These are phyloP conservation scores for Thalassiosira mediterranea DNA, from an alignment of 352 stramenopile genomes.

Conservation along the genomic window DNA sequence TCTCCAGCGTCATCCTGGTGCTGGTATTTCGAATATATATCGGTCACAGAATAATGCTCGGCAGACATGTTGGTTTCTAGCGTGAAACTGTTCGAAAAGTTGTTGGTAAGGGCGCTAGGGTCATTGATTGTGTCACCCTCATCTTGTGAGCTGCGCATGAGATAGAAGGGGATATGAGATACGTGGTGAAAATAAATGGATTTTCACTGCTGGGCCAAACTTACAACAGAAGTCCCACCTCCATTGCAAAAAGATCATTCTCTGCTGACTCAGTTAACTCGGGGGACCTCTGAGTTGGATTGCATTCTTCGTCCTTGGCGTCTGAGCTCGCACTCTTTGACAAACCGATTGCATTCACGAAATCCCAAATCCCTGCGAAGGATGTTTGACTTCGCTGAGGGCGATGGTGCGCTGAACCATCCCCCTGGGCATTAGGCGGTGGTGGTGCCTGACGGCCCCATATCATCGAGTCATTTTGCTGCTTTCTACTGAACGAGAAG, in stretches of 20 bases:
- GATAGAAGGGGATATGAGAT: no score
- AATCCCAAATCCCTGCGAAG: constrained; percentile 11
- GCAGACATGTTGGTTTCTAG: no score
- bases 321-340: constrained; percentile 8
- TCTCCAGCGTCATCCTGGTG: no score
- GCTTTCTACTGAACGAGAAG: background rate
- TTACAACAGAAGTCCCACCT: constrained; percentile 56
- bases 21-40: constrained; percentile 38
- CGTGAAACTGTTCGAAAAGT: no score
- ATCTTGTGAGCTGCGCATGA: constrained; percentile 43
- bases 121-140: constrained; percentile 50
- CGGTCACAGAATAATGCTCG: no score
- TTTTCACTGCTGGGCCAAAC: no score
- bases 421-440: background rate
- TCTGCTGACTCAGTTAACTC: constrained; percentile 34
- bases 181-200: no score
- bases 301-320: constrained; percentile 4
- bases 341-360: no score
- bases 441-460: background rate
- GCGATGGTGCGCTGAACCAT: constrained; percentile 7
- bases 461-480: no score
- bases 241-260: constrained; percentile 50
- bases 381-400: constrained; percentile 20
- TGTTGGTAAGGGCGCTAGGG: constrained; percentile 1
- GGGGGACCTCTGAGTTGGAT: background rate